These are phyloP conservation scores for Arctostaphylos glauca DNA, from an alignment of 148 eudicot genomes.

Conservation along the genomic window DNA sequence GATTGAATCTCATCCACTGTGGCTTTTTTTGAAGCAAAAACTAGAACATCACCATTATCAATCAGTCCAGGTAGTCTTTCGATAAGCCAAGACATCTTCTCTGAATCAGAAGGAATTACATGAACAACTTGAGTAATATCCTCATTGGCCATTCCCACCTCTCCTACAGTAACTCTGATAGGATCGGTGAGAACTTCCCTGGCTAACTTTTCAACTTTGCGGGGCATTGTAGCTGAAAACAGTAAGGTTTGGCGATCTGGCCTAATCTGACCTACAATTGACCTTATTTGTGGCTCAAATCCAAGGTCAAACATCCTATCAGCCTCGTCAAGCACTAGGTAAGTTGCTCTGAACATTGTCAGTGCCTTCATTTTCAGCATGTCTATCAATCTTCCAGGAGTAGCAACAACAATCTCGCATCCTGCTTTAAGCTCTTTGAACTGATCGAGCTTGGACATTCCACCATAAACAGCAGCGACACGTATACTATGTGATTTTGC, in stretches of 20 bases:
- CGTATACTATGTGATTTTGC: constrained; percentile 75
- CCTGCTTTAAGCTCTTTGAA: constrained; percentile 96
- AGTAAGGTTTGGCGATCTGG: constrained; percentile 93
- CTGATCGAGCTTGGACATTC: constrained; percentile 97
- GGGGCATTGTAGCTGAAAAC: constrained; percentile 98
- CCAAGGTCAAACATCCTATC: constrained; percentile 99
- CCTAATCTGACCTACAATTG: constrained; percentile 96
- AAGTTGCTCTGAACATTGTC: constrained; percentile 85
- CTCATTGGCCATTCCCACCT: constrained; percentile 96
- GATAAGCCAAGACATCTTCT: constrained; percentile 88
- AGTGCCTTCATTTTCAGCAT: constrained; percentile 93
- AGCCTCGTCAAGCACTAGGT: constrained; percentile 96
- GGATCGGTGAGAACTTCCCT: constrained; percentile 95
- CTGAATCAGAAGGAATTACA: constrained; percentile 77
- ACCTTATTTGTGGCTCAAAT: constrained; percentile 96
- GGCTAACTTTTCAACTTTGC: constrained; percentile 91
- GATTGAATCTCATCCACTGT: constrained; percentile 88
- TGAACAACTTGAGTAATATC: constrained; percentile 93
- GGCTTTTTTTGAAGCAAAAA: constrained; percentile 95
- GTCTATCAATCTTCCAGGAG: constrained; percentile 97
- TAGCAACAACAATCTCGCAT: constrained; percentile 88
- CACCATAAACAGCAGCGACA: constrained; percentile 98
- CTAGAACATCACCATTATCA: constrained; percentile 93
- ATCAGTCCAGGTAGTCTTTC: constrained; percentile 81
- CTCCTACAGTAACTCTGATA: constrained; percentile 86